Conservation (phyloP, 2,329 filamentous ascomycete species). For the Aschersonia sp. region DNA sequence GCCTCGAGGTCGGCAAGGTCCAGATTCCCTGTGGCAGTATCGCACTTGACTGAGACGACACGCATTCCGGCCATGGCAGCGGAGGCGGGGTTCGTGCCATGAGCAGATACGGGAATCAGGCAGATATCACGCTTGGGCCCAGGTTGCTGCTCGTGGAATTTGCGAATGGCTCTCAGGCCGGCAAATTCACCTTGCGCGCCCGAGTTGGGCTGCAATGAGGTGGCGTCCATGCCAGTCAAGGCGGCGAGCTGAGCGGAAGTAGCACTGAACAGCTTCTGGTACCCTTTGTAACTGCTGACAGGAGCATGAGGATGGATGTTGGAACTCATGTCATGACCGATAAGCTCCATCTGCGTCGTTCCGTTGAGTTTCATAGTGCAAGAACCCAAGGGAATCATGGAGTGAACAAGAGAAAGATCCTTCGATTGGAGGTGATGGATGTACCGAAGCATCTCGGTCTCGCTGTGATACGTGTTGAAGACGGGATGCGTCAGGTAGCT, state of each 20-base stretch:
- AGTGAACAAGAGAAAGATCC: conserved; percentile 86
- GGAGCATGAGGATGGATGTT: conserved; percentile 73
- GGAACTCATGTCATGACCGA: conserved; percentile 63
- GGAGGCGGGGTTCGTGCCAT: conserved; percentile 91
- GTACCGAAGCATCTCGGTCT: conserved; percentile 87
- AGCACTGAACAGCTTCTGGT: conserved; percentile 53
- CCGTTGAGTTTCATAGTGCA: conserved; percentile 98
- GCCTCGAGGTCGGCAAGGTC: conserved; percentile 73
- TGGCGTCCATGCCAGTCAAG: conserved; percentile 82
- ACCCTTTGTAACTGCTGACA: conserved; percentile 48
- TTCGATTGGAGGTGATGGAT: conserved; percentile 89
- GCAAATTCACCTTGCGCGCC: conserved; percentile 93
- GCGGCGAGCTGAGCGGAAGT: conserved; percentile 63
- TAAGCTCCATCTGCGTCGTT: conserved; percentile 81
- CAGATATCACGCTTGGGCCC: conserved; percentile 74
- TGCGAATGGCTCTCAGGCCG: conserved; percentile 75
- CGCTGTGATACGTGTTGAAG: conserved; percentile 90
- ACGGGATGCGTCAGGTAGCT: conserved; percentile 76
- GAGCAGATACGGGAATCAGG: conserved; percentile 85
- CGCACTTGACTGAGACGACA: conserved; percentile 84
- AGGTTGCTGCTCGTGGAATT: conserved; percentile 58
- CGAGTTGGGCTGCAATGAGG: conserved; percentile 88
- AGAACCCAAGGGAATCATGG: conserved; percentile 93
- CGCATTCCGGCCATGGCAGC: conserved; percentile 94
- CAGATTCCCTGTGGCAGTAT: conserved; percentile 74